Conservation (phyloP, 1,284 basidiomycete genomes). For the Pisolithus thermaeus region DNA sequence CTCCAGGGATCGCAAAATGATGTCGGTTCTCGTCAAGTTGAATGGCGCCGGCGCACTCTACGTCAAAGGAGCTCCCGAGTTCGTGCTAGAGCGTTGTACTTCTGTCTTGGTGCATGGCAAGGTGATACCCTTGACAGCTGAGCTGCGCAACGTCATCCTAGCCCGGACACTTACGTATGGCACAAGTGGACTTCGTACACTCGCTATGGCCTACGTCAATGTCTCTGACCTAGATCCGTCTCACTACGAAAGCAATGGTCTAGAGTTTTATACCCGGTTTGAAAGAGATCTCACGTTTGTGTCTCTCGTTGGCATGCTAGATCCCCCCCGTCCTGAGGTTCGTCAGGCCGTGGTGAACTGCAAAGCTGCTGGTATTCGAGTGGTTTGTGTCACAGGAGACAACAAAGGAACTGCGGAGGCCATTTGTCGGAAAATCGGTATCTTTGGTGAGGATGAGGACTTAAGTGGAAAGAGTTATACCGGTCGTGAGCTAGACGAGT, state of each 20-base stretch:
- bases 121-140: slow-evolving; percentile 55
- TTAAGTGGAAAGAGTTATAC: slow-evolving; percentile 91
- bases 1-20: slow-evolving; percentile 97
- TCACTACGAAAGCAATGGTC: slow-evolving; percentile 76
- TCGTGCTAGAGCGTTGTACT: slow-evolving; percentile 85
- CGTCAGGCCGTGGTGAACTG: slow-evolving; percentile 85
- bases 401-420: slow-evolving; percentile 98
- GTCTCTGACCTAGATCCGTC: slow-evolving; percentile 70
- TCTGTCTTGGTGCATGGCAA: slow-evolving; percentile 67
- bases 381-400: slow-evolving; percentile 98
- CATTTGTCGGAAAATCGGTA: slow-evolving; percentile 93
- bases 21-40: slow-evolving; percentile 85
- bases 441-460: slow-evolving; percentile 81
- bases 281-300: slow-evolving; percentile 92
- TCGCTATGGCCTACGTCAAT: slow-evolving; percentile 87
- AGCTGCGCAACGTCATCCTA: slow-evolving; percentile 60
- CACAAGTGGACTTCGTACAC: slow-evolving; percentile 78
- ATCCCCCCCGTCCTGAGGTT: slow-evolving; percentile 96
- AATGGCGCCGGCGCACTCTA: slow-evolving; percentile 65
- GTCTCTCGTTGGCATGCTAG: slow-evolving; percentile 95
- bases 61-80: slow-evolving; percentile 96
- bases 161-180: slow-evolving; percentile 72
- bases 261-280: slow-evolving; percentile 82
- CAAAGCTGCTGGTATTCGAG: slow-evolving; percentile 89
- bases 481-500: slow-evolving; percentile 84